Conservation (phyloP, 495 filamentous ascomycete species). For the Aspergillus cavernicola region DNA sequence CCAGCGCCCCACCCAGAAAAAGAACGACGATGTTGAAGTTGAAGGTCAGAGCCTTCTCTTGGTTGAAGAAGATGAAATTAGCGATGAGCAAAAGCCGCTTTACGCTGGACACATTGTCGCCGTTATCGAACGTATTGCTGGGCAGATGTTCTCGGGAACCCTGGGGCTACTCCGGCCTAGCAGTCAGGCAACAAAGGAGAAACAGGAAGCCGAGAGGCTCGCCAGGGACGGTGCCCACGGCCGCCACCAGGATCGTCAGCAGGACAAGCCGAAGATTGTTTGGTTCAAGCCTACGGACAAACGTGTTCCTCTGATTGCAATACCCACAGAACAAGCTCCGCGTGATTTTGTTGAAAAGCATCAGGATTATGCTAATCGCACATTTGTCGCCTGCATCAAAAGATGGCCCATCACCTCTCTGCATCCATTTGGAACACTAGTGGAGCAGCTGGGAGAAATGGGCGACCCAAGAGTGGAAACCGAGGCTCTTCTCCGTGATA, state of each 20-base stretch:
- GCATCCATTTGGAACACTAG: conserved; percentile 95
- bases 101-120: conserved; percentile 97
- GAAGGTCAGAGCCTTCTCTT: conserved; percentile 95
- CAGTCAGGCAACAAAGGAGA: conserved; percentile 99
- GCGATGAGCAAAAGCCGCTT: conserved; percentile 93
- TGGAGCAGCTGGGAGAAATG: conserved; percentile 96
- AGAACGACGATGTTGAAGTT: conserved; percentile 99
- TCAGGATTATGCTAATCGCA: conserved; percentile 93
- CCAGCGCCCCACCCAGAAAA: conserved; percentile 97
- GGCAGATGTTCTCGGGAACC: conserved; percentile 99
- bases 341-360: conserved; percentile 98
- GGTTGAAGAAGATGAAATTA: conserved; percentile 98
- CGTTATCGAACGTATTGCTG: conserved; percentile 92
- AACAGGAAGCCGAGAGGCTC: conserved; percentile 93
- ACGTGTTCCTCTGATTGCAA: conserved; percentile 94
- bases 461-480: conserved; percentile 95
- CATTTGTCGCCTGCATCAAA: conserved; percentile 99
- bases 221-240: conserved; percentile 78
- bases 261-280: conserved; percentile 98
- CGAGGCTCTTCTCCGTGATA: conserved; percentile 92
- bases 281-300: conserved; percentile 99
- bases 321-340: conserved; percentile 95
- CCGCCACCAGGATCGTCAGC: conserved; percentile 75
- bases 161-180: conserved; percentile 90
- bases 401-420: conserved; percentile 99